Conservation (phyloP, 164 flowering plant genomes). For the Piper longum region DNA sequence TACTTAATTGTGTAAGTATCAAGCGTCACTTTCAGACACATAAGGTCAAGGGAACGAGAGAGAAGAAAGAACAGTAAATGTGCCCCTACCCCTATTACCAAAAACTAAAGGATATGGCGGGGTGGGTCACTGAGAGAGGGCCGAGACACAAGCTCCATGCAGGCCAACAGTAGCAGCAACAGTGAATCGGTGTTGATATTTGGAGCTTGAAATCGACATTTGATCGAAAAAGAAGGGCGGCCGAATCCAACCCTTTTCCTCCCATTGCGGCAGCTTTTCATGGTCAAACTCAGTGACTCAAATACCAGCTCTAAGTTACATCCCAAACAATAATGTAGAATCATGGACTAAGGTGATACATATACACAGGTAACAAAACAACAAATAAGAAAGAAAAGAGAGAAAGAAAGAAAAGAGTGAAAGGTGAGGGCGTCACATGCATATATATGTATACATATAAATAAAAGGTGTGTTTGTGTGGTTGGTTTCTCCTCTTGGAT, state of each 20-base stretch:
- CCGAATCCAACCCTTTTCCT: not conserved
- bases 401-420: not conserved
- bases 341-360: too few relatives aligned
- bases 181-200: not conserved
- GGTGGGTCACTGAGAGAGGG: not conserved
- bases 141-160: not conserved
- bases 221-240: not conserved
- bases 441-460: too few relatives aligned
- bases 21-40: not conserved
- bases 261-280: not conserved
- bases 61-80: too few relatives aligned
- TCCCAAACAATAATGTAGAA: too few relatives aligned
- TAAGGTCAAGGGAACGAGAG: too few relatives aligned
- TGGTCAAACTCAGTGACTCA: too few relatives aligned
- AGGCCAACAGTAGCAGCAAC: not conserved
- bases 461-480: not conserved
- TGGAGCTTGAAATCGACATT: not conserved
- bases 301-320: too few relatives aligned
- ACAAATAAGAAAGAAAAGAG: not conserved
- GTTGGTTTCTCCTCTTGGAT: not conserved
- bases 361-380: too few relatives aligned
- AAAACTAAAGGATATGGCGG: not conserved
- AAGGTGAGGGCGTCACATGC: too few relatives aligned
- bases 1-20: not conserved
- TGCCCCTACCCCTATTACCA: too few relatives aligned